A percentile compares a stretch with the other conserved stretches of the same genome.
These are phyloP conservation scores for Oryza brachyantha DNA, from an alignment of 176 grass and related monocot species.

Conservation along the genomic window DNA sequence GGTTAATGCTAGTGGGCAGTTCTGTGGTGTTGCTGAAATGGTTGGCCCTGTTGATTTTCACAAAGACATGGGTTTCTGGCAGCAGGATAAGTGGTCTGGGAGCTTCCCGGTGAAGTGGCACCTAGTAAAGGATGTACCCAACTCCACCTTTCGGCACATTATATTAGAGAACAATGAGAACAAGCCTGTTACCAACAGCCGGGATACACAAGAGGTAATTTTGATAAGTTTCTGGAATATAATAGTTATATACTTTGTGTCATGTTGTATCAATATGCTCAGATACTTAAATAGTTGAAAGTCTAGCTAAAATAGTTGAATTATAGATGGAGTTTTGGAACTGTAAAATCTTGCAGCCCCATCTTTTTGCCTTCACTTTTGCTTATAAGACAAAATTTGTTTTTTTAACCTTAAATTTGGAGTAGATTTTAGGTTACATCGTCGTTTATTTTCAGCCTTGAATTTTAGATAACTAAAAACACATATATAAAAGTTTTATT, in stretches of 20 bases:
- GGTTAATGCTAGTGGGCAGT: slow-evolving; percentile 78
- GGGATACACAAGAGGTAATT: slow-evolving; percentile 79
- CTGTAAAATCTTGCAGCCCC: not conserved
- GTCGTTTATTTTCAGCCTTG: too few species aligned
- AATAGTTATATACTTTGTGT: not conserved
- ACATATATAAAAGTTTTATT: too few species aligned
- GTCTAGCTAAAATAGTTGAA: not conserved
- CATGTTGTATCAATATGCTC: not conserved
- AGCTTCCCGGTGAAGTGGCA: slow-evolving; percentile 79
- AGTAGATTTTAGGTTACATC: too few species aligned
- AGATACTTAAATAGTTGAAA: not conserved
- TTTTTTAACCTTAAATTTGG: too few species aligned
- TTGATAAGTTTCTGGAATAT: not conserved
- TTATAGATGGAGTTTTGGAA: not conserved
- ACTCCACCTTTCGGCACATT: slow-evolving; percentile 64
- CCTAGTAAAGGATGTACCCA: slow-evolving; percentile 75
- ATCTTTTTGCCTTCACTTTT: too few species aligned
- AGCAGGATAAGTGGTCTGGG: slow-evolving; percentile 86
- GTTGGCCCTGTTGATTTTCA: slow-evolving; percentile 65
- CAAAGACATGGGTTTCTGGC: slow-evolving; percentile 82
- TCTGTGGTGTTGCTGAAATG: slow-evolving; percentile 80
- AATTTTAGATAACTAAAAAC: too few species aligned
- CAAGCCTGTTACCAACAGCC: slow-evolving; percentile 81
- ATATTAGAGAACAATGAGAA: slow-evolving; percentile 78
- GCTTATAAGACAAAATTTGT: too few species aligned